phyloP scores from a whole-genome alignment of 768 basidiomycete genomes.

The Leucocoprinus birnbaumii region DNA sequence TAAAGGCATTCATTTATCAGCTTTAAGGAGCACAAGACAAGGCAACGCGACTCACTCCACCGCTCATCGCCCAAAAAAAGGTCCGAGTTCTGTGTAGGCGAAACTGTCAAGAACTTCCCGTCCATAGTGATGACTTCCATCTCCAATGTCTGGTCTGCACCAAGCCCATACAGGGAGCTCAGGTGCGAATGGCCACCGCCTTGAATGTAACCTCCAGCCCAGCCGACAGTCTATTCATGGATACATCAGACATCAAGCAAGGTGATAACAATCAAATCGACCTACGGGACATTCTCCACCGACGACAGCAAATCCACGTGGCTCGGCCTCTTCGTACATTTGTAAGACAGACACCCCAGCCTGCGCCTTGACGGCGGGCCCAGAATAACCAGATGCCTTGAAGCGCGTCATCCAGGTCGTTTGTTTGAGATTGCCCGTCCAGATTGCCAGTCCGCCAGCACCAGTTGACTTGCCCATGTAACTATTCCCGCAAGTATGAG shows the following conservation, averaged over 20 bases:
- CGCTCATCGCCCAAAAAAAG: constrained; percentile 43
- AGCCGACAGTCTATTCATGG: constrained; percentile 28
- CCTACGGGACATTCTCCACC: constrained; percentile 18
- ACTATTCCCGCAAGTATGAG: no score
- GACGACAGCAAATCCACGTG: constrained; percentile 13
- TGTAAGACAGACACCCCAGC: constrained; percentile 17
- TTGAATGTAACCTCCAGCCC: constrained; percentile 36
- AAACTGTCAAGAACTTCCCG: constrained; percentile 32
- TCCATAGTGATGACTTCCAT: constrained; percentile 41
- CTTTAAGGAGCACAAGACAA: no score
- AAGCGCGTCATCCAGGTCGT: constrained; percentile 15
- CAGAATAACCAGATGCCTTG: constrained; percentile 14
- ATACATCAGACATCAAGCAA: no score
- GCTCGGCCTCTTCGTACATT: constrained; percentile 13
- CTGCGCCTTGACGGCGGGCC: constrained; percentile 18
- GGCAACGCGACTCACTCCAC: constrained; percentile 27
- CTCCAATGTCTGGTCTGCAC: constrained; percentile 27
- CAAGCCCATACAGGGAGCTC: constrained; percentile 20
- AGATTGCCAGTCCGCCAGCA: constrained; percentile 19
- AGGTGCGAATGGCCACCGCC: constrained; percentile 31
- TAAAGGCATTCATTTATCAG: background rate
- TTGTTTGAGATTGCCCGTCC: constrained; percentile 17
- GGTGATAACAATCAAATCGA: background rate
- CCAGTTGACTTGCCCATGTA: constrained; percentile 22
- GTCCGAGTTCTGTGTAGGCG: constrained; percentile 33